Base-by-base conservation (phyloP, 306 rosid genomes). In the Medicago lupulina region DNA sequence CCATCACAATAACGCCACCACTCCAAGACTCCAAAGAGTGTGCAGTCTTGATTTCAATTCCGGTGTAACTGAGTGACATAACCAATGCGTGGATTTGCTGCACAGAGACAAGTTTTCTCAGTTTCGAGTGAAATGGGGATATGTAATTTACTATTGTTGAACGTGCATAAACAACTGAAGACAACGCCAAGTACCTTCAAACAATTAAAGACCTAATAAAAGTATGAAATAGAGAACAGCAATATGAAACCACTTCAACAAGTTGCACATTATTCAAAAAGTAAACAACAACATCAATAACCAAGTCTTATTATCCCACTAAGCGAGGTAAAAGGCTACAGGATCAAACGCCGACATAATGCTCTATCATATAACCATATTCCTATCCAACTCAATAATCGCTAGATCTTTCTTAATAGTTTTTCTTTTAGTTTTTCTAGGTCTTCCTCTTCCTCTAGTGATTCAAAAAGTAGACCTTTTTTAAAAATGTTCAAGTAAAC, bases 31-130 rank as follows among this genome's bases (percentile, higher is more conserved):
- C 98, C 80, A 90, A 73, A 71, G 97, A 87, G 53, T 92, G 88
- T 6, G 83, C 93, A 3, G 97, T 87, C 90, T 88, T 89, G 83
- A 95, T 90, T 89, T 95, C 98, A 83, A 90, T 82, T 81, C 93
- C 98, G 66, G 91, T 81, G 79, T 83, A 90, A 69, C 75, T 81
- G 21, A 95, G 90, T 21, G 98, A 90, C 98, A 95, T 95, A 65
- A 95, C 86, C 76, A 95, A 83, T 21, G 89, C 47, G 77, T 92
- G 97, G 85, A 95, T 95, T 92, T 95, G 98, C 98, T 95, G 97
- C 73, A 61, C 43, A 75, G 49, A 64, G 54, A 63, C 17, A 69
- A 83, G 65, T 25, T 55, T 81, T 77, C 75, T 39, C 78, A 70
- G 74, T 51, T 19, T 55, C 34, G 9, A 28, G 6, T 31, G 6